These are phyloP conservation scores for Curvularia eragrostidis DNA, from an alignment of 2,329 filamentous ascomycete species.

Conservation along the genomic window DNA sequence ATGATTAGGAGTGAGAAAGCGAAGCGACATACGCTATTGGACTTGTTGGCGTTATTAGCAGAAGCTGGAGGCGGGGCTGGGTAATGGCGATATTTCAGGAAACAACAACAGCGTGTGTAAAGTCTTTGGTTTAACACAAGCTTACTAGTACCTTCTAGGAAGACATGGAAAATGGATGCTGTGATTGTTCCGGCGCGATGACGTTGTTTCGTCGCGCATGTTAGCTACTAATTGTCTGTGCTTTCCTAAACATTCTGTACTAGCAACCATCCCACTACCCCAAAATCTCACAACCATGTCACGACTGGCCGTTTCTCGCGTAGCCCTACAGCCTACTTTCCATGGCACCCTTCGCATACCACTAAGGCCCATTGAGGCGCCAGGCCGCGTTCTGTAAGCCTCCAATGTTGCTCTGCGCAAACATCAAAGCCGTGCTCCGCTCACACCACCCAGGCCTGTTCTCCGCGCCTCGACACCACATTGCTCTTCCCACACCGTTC, in stretches of 20 bases:
- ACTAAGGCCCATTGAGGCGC: constrained; percentile 33
- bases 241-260: constrained; percentile 3
- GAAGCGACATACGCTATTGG: constrained; percentile 38
- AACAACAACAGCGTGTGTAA: no score
- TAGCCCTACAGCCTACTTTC: constrained; percentile 28
- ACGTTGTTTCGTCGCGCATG: constrained; percentile 12
- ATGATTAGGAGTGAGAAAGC: constrained; percentile 44
- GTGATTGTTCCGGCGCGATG: constrained; percentile 5
- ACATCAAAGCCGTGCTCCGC: constrained; percentile 2
- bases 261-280: constrained; percentile 8
- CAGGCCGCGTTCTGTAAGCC: constrained; percentile 37
- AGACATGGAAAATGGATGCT: background rate
- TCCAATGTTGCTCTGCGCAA: constrained; percentile 6
- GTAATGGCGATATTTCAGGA: background rate
- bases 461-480: constrained; percentile 16
- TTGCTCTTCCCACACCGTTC: constrained; percentile 16
- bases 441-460: constrained; percentile 21
- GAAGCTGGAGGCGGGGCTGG: constrained; percentile 22
- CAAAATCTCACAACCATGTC: constrained; percentile 31
- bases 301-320: constrained; percentile 31
- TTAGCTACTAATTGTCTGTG: constrained; percentile 9
- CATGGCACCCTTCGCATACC: constrained; percentile 16
- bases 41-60: constrained; percentile 11
- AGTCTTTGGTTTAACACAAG: background rate
- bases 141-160: background rate